Evolutionary conservation across 768 basidiomycete genomes (phyloP), one percentile per base, ranked within the genome.

Genomic region (Austroboletus eburneus): DNA sequence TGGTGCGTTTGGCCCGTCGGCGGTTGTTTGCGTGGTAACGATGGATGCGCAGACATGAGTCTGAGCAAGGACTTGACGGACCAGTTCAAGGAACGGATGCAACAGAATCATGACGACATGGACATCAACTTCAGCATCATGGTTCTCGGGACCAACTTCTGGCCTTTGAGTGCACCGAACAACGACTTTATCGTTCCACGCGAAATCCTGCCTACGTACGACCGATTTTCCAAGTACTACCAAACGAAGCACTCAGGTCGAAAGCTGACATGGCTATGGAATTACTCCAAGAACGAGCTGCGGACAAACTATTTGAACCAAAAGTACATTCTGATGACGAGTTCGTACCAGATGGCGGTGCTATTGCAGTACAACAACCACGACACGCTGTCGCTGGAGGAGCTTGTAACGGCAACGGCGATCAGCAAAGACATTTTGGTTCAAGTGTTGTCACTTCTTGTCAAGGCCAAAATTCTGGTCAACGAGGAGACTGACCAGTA

Each of bases 181-280:
- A 86, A 90, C 61, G 89, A 94, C 51, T 93, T 94, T 65, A 80
- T 83, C 51, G 87, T 97, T 43, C 96, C 96, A 0, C 68, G 79
- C 4, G 93, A 98, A 65, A 84, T 99, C 49, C 72, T 83, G 17
- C 77, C 87, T 18, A 91, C 87, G 8, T 92, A 94, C 63, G 87
- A 94, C 48, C 81, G 91, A 36, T 99, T 98, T 76, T 80, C 83
- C 52, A 81, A 83, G 50, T 98, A 92, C 72, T 97, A 98, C 66
- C 87, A 90, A 61, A 83, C 82, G 62, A 92, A 94, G 66, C 91
- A 95, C 66, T 89, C 86, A 3, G 95, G 93, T 13, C 86, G 95
- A 50, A 95, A 95, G 63, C 77, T 99, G 35, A 94, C 91, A 1
- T 99, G 95, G 95, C 71, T 98, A 9, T 99, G 96, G 96, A 95